Evolutionary conservation across 176 grass and related monocot genomes (phyloP), one percentile per base, ranked within the genome.

Genomic region (Oryza brachyantha): DNA sequence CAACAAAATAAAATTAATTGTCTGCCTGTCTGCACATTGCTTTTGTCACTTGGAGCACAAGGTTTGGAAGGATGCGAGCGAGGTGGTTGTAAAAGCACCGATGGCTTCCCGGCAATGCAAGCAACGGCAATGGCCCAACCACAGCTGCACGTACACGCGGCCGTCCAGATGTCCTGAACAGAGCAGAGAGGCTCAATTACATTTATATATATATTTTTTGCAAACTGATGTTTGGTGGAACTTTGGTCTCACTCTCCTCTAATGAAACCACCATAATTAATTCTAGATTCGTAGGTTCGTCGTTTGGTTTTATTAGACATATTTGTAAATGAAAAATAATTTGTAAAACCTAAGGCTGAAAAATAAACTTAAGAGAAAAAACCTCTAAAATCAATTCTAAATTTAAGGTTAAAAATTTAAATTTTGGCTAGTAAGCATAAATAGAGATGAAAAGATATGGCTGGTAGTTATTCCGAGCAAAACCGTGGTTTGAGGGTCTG

Each of bases 71-170:
- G 27, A 55, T 57, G 31, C 41, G 52, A 79, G 80, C 41, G 52
- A 79, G 80, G 75, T 77, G 70, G 85, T 81, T 80, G 89, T 77
- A 77, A 91, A 91, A 84, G 89, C 80, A 75, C 24, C 22, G 22
- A 21, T 5, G 29, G 70, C 73, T 93, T 93, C 85, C 91, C 83
- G 85, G 39, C 24, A 81, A 88, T 88, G 82, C 64, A 93, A 88
- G 88, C 91, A 91, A 93, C 91, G 91, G 88, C 75, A 91, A 81
- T 81, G 81, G 72, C 71, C 59, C 82, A 76, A 81, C 86, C 68
- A 60, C 40, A 11, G 46, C 45, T 40, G 31, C 29, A 72, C 74
- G 61, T 48, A 76, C n/a, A 64, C 73, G 41, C 12, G 27, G 72
- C 39, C 42, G 12, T 46, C 42, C 42, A 16, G 50, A 55, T 55